A percentile compares a stretch with the other conserved stretches of the same genome.
Evolutionary conservation across 225 moss, liverwort and hornwort genomes (phyloP).

Genomic region (Pleurozium schreberi): DNA sequence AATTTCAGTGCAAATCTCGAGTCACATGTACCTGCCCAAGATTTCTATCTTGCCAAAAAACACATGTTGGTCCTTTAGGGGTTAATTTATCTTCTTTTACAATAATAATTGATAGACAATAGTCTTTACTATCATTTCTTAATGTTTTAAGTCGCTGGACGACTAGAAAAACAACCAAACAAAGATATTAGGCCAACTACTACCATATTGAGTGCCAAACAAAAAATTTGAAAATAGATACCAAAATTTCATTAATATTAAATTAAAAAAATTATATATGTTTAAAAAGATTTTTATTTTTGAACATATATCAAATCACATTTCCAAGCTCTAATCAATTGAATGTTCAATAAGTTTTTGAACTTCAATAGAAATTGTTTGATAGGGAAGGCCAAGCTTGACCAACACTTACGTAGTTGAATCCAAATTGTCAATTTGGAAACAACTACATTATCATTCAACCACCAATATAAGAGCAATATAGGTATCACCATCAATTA

Average conservation of each 20-base stretch:
- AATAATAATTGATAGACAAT: no score
- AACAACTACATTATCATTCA: background rate
- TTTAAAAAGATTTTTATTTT: rapidly evolving
- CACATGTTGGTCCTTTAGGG: no score
- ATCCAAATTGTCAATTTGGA: background rate
- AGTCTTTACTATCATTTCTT: background rate
- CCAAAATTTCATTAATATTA: background rate
- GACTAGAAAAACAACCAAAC: no score
- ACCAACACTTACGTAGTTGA: rapidly evolving
- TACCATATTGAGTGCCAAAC: background rate
- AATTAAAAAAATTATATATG: background rate
- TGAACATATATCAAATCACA: background rate
- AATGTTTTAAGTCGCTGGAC: no score
- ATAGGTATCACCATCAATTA: background rate
- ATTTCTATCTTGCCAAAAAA: no score
- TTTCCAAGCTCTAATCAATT: background rate
- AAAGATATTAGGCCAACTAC: no score
- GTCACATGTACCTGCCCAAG: no score
- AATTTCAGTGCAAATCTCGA: no score
- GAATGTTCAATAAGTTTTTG: background rate
- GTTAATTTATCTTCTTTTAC: no score
- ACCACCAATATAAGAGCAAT: background rate
- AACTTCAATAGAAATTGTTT: background rate
- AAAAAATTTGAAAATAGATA: background rate
- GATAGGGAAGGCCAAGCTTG: background rate